Conservation (phyloP, 371 early-diverging fungal species). For the Zychaea mexicana region DNA sequence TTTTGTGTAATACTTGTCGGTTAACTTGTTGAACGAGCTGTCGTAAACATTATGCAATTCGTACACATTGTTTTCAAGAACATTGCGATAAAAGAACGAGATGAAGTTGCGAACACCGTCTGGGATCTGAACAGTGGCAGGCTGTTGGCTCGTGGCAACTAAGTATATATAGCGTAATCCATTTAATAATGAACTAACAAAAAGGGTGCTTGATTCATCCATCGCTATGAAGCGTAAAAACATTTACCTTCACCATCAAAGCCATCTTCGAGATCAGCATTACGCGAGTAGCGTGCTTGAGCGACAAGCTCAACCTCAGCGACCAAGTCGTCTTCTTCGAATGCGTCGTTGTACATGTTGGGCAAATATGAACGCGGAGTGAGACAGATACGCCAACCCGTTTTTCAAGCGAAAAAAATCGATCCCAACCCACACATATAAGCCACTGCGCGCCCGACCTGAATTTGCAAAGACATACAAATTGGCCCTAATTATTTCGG, state of each 20-base stretch:
- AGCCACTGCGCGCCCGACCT: no score
- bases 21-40: slow-evolving; percentile 87
- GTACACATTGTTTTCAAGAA: slow-evolving; percentile 78
- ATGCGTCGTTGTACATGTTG: slow-evolving; percentile 68
- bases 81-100: slow-evolving; percentile 77
- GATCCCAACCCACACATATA: not conserved
- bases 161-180: not conserved
- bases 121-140: slow-evolving; percentile 67
- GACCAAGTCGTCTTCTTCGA: slow-evolving; percentile 81
- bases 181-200: not conserved
- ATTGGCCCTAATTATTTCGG: no score
- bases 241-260: slow-evolving; percentile 48
- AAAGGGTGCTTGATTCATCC: no score
- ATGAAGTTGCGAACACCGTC: slow-evolving; percentile 86
- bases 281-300: slow-evolving; percentile 41
- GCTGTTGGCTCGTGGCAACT: slow-evolving; percentile 38
- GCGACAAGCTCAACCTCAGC: slow-evolving; percentile 85
- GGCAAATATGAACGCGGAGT: not conserved
- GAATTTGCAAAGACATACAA: no score
- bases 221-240: no score
- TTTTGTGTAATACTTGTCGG: slow-evolving; percentile 91
- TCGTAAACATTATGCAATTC: slow-evolving; percentile 91
- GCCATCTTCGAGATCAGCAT: slow-evolving; percentile 60
- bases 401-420: not conserved
- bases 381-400: not conserved